Evolutionary conservation across 1,139 yeast species (phyloP).

Genomic region (Nadsonia commutata): DNA sequence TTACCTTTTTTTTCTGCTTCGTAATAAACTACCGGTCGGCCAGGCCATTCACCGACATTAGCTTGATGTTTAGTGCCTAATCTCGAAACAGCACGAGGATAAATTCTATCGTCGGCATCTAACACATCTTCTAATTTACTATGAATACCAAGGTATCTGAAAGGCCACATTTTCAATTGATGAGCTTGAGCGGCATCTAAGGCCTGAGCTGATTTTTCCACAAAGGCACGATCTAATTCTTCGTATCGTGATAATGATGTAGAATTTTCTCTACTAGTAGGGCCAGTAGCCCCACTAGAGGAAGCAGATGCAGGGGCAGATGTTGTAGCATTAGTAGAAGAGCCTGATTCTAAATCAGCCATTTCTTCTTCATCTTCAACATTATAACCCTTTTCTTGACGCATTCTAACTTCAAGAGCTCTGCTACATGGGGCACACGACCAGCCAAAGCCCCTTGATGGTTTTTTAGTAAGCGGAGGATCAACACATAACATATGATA

Average conservation of each 20-base stretch:
- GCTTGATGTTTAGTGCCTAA: slow-evolving; percentile 68
- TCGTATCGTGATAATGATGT: slow-evolving; percentile 41
- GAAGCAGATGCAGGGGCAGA: background rate
- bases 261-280: slow-evolving; percentile 6
- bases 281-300: slow-evolving; percentile 3
- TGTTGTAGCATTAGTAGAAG: background rate
- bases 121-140: slow-evolving; percentile 65
- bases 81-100: slow-evolving; percentile 70
- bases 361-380: slow-evolving; percentile 4
- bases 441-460: slow-evolving; percentile 86
- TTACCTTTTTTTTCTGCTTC: slow-evolving; percentile 26
- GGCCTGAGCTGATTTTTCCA: slow-evolving; percentile 7
- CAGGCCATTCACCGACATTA: slow-evolving; percentile 52
- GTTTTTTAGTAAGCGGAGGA: slow-evolving; percentile 69
- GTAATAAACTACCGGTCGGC: slow-evolving; percentile 54
- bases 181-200: slow-evolving; percentile 24
- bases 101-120: slow-evolving; percentile 67
- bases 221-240: slow-evolving; percentile 35
- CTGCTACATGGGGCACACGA: slow-evolving; percentile 66
- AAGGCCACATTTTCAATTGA: slow-evolving; percentile 41
- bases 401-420: slow-evolving; percentile 13
- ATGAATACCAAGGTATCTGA: slow-evolving; percentile 67
- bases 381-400: slow-evolving; percentile 5
- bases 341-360: background rate
- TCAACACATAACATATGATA: slow-evolving; percentile 78